phyloP scores from a whole-genome alignment of 2,329 filamentous ascomycete genomes.

The Phialophora verrucosa region DNA sequence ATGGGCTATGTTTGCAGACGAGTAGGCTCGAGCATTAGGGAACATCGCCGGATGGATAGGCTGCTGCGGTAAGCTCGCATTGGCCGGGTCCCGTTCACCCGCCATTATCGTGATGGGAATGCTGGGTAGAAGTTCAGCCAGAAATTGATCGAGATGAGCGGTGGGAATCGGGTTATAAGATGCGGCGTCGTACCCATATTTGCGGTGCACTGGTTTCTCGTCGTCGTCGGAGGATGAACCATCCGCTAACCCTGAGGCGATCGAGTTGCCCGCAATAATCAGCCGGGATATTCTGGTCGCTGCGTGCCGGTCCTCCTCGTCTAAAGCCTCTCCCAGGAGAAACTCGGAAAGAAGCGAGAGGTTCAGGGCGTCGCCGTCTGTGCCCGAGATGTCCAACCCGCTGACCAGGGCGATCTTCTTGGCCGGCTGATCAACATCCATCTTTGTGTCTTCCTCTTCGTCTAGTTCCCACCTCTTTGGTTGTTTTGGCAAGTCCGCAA shows the following conservation, averaged over 20 bases:
- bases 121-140: slow-evolving; percentile 78
- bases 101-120: slow-evolving; percentile 89
- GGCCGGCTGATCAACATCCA: slow-evolving; percentile 35
- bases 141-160: slow-evolving; percentile 80
- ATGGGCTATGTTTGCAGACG: slow-evolving; percentile 50
- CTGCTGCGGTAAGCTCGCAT: slow-evolving; percentile 88
- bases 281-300: slow-evolving; percentile 77
- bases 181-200: slow-evolving; percentile 92
- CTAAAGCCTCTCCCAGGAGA: slow-evolving; percentile 79
- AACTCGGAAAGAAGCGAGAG: slow-evolving; percentile 83
- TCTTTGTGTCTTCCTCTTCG: slow-evolving; percentile 50
- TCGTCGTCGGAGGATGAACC: slow-evolving; percentile 46
- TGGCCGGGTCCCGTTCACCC: slow-evolving; percentile 83
- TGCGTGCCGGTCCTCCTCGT: slow-evolving; percentile 63
- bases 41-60: slow-evolving; percentile 93
- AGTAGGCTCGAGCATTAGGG: slow-evolving; percentile 73
- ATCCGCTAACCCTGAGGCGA: slow-evolving; percentile 39
- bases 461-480: slow-evolving; percentile 77
- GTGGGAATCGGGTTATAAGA: slow-evolving; percentile 87
- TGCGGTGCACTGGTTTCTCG: slow-evolving; percentile 66
- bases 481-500: slow-evolving; percentile 84
- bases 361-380: slow-evolving; percentile 73
- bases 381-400: slow-evolving; percentile 81
- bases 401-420: slow-evolving; percentile 88
- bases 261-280: slow-evolving; percentile 88